Base-by-base conservation (phyloP, 1,284 basidiomycete genomes). In the Xanthoconium separans region DNA sequence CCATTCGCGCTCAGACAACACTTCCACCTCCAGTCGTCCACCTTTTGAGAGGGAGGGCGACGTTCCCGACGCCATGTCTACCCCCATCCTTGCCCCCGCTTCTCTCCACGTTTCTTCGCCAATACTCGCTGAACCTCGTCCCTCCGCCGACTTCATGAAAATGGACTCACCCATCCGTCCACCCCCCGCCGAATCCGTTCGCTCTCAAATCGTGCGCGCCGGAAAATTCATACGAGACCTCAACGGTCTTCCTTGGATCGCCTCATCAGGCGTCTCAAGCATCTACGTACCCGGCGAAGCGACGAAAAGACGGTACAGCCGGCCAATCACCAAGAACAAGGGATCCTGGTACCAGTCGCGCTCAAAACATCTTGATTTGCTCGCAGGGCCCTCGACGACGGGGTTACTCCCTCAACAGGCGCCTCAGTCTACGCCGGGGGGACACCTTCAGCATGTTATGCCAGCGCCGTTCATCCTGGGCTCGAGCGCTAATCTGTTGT, bases 101-200 rank as follows among this genome's bases (percentile, higher is more conserved):
- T 61, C 64, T 20, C 59, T 69, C 42, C 61, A 31, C 6, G 40
- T 64, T 10, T 64, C 65, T 6, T 69, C 66, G 1, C 69, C 65
- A 0, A 51, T 68, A 33, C 66, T 68, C 45, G 65, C 68, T 3
- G 68, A 71, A 44, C 65, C 69, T 22, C 63, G 58, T 4, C 70
- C 66, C 29, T 69, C 70, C 11, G 66, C 69, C 1, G 66, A 68
- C 37, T 68, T 70, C 47, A 69, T 62, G 57, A 71, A 70, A 47
- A 71, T 71, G 66, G 70, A 71, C 2, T 64, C 68, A 9, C 66
- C 66, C 6, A 69, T 70, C 33, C 66, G 70, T 27, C 68, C 67
- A n/a, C 66, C 52, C 0, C 68, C 70, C 0, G 65, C 70, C 4
- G 68, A 71, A 41, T 70, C 68, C 8, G 58, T 68, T 24, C 57